Base-by-base conservation (phyloP, 2,329 filamentous ascomycete species). In the Rhynchosporium secalis region DNA sequence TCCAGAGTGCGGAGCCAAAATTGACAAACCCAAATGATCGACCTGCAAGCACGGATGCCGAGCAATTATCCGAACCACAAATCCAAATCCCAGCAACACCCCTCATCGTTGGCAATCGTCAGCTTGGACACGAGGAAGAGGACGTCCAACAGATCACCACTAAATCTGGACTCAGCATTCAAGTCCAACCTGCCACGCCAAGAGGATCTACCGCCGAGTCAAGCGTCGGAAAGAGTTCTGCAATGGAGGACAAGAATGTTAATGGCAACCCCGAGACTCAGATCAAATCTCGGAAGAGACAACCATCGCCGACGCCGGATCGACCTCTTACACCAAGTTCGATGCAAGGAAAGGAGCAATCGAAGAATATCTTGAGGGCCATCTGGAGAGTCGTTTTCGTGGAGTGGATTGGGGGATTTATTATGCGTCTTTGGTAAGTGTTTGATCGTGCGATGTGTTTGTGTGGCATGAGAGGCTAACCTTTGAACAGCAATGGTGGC, bases 391-490 rank as follows among this genome's bases (percentile, higher is more conserved):
- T 73, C 20, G 65, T 75, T 20, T 73, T 75, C 54, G 70, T 75
- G 29, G 71, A 73, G 38, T 76, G 74, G 74, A 72, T 76, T 52
- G 74, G 75, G 47, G 73, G 72, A 49, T 58, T 75, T 9, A 61
- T 74, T 26, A 62, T 60, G 47, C 66, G 65, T 57, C 56, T 73
- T 28, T 72, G 71, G 49, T 52, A 26, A 52, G 49, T 26, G 4
- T 9, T 13, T 26, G 6, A 2, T 47, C 7, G 28, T n/a, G 4
- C 36, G 5, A n/a, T 15, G 41, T 4, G 15, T n/a, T 43, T 5
- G 10, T 26, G 20, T 20, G 20, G 20, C 20, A 20, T 26, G 31
- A 26, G 26, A 26, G 20, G 9, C 33, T 52, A 38, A 52, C n/a
- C 3, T 9, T 3, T 52, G 15, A 52, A 52, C n/a, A 52, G 49